Evolutionary conservation across 305 asterid species (phyloP).

Genomic region (Ajuga reptans): DNA sequence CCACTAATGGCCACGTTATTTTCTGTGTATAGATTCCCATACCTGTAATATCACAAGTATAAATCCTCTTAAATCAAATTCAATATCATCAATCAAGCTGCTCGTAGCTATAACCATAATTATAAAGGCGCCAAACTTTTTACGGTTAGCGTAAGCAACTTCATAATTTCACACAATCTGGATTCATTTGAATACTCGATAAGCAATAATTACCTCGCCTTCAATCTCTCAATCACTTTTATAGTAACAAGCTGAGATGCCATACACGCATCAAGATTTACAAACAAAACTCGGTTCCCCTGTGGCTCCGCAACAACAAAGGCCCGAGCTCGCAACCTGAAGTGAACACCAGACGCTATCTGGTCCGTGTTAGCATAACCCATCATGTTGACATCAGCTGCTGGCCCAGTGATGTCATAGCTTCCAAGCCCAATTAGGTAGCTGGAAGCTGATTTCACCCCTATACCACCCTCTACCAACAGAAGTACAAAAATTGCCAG

Average conservation of each 20-base stretch:
- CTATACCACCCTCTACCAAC: conserved; percentile 36
- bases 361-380: conserved; percentile 85
- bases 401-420: conserved; percentile 96
- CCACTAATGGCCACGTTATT: conserved; percentile 94
- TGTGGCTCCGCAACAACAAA: conserved; percentile 76
- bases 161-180: conserved; percentile 1
- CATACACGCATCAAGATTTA: conserved; percentile 98
- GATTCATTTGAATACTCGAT: background rate
- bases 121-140: background rate
- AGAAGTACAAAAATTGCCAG: conserved; percentile 36
- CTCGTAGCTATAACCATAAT: background rate
- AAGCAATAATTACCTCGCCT: conserved; percentile 54
- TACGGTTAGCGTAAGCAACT: conserved; percentile 6
- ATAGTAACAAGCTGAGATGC: conserved; percentile 84
- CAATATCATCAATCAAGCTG: conserved; percentile 8
- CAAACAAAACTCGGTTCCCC: conserved; percentile 64
- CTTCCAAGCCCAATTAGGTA: conserved; percentile 87
- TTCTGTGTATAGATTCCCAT: conserved; percentile 77
- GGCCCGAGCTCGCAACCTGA: conserved; percentile 83
- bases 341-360: conserved; percentile 83
- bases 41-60: conserved; percentile 39
- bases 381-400: conserved; percentile 99
- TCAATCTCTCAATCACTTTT: conserved; percentile 82
- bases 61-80: conserved; percentile 4
- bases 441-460: conserved; percentile 44